These are phyloP conservation scores for Taphrina confusa DNA, from an alignment of 1,139 yeast genomes.

Conservation along the genomic window DNA sequence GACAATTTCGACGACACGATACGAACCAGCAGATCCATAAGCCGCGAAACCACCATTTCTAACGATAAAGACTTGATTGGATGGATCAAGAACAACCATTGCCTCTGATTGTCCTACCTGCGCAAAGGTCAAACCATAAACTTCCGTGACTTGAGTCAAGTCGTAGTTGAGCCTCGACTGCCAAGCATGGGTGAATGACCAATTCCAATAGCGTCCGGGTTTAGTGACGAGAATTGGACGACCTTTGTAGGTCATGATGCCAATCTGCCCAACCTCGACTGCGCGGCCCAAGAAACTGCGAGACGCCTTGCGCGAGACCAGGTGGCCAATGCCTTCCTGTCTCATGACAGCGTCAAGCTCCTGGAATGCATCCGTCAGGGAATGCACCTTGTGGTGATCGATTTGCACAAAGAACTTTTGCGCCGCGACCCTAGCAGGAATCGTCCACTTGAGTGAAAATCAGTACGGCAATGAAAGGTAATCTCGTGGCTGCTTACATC, in stretches of 20 bases:
- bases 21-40: slow-evolving; percentile 20
- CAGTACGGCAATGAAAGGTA: neutral
- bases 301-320: slow-evolving; percentile 9
- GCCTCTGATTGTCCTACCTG: slow-evolving; percentile 31
- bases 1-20: slow-evolving; percentile 23
- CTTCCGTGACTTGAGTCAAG: slow-evolving; percentile 12
- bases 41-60: slow-evolving; percentile 27
- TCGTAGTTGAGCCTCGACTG: slow-evolving; percentile 1
- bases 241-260: slow-evolving; percentile 19
- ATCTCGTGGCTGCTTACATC: slow-evolving; percentile 10
- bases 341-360: slow-evolving; percentile 27
- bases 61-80: slow-evolving; percentile 24
- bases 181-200: slow-evolving; percentile 19
- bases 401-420: slow-evolving; percentile 27
- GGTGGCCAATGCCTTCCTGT: slow-evolving; percentile 18
- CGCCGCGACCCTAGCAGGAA: slow-evolving; percentile 23
- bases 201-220: slow-evolving; percentile 25
- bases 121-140: slow-evolving; percentile 28
- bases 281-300: slow-evolving; percentile 14
- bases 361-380: slow-evolving; percentile 23
- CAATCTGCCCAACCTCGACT: slow-evolving; percentile 22
- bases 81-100: slow-evolving; percentile 25
- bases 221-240: slow-evolving; percentile 22
- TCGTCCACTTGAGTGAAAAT: slow-evolving; percentile 9
- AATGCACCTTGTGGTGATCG: slow-evolving; percentile 11